Evolutionary conservation across 176 grass and related monocot genomes (phyloP).

Genomic region (Zea mays): DNA sequence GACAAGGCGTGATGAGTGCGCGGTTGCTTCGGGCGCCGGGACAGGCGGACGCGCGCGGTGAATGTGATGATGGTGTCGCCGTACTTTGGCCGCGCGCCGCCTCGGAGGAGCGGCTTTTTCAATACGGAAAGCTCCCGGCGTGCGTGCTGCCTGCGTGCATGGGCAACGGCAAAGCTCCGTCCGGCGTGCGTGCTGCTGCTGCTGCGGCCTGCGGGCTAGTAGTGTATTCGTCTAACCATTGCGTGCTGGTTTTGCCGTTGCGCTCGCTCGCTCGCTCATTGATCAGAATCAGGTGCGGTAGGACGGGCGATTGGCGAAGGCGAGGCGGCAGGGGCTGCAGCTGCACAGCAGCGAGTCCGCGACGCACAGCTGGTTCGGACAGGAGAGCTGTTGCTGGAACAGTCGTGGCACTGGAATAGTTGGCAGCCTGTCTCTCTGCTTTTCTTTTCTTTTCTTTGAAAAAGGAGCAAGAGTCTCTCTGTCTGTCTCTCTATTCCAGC

Average conservation of each 20-base stretch:
- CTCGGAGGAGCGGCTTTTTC: conserved; percentile 2
- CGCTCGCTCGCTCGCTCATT: neutral
- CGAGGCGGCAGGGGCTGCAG: too few relatives aligned
- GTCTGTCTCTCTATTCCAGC: neutral
- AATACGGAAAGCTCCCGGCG: conserved; percentile 22
- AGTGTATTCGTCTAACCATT: neutral
- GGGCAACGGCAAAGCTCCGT: conserved; percentile 5
- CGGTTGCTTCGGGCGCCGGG: conserved; percentile 29
- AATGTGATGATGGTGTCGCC: conserved; percentile 54
- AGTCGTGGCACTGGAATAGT: neutral
- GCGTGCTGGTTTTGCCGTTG: neutral
- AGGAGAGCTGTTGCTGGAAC: conserved; percentile 18
- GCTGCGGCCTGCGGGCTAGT: neutral
- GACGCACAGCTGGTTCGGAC: neutral
- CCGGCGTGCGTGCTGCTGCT: neutral
- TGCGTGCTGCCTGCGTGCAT: conserved; percentile 1
- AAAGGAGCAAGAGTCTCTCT: neutral
- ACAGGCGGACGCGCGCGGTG: neutral
- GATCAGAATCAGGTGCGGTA: neutral
- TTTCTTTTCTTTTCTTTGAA: neutral
- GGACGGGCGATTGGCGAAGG: neutral
- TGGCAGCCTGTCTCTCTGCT: neutral
- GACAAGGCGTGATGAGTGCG: neutral
- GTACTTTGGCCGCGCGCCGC: conserved; percentile 36
- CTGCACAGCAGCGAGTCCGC: too few relatives aligned